phyloP scores from a whole-genome alignment of 163 green algal genomes.

The Scenedesmus sp. region DNA sequence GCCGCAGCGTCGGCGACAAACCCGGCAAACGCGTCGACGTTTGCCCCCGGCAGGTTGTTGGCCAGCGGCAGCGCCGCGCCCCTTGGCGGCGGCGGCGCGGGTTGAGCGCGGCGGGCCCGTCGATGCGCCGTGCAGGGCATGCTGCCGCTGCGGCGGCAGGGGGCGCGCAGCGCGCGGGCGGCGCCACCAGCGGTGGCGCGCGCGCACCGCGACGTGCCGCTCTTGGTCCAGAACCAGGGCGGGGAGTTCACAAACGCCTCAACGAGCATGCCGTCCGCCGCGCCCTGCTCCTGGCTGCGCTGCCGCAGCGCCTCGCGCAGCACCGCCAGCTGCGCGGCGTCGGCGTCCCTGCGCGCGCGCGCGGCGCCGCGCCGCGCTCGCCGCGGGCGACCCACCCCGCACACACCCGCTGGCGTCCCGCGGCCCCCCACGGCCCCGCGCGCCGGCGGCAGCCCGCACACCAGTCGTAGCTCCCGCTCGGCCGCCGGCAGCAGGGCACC shows the following conservation, averaged over 20 bases:
- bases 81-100: not conserved
- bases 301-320: constrained; percentile 5
- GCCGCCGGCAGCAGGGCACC: constrained; percentile 4
- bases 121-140: too few species aligned
- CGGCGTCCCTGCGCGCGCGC: not conserved
- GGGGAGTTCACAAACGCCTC: constrained; percentile 36
- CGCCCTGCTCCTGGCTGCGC: too few species aligned
- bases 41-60: too few species aligned
- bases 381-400: too few species aligned
- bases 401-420: too few species aligned
- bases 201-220: not conserved
- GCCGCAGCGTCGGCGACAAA: constrained; percentile 19
- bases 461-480: constrained; percentile 7
- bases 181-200: not conserved
- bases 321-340: constrained; percentile 24
- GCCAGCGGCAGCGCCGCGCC: not conserved
- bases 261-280: constrained; percentile 6
- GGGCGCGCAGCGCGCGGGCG: too few species aligned
- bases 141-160: too few species aligned
- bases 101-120: not conserved
- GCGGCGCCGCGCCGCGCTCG: too few species aligned
- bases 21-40: too few species aligned
- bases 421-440: too few species aligned
- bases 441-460: too few species aligned
- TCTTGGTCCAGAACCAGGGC: constrained; percentile 12